Conservation (phyloP, 1,284 basidiomycete genomes). For the Irpex sp. region DNA sequence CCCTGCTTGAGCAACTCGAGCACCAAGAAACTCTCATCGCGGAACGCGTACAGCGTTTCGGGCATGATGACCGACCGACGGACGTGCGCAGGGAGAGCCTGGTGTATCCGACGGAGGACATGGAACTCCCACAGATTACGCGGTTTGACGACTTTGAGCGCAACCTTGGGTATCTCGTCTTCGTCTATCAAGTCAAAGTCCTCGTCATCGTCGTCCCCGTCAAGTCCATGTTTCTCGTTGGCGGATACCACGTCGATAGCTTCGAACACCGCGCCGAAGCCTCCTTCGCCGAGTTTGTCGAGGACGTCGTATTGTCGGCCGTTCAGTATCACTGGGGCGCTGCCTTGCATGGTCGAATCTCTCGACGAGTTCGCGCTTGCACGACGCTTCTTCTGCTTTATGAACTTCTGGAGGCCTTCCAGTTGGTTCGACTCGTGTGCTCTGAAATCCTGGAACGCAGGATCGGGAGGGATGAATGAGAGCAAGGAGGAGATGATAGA, state of each 20-base stretch:
- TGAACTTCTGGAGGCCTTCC: slow-evolving; percentile 64
- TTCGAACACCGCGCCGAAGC: slow-evolving; percentile 93
- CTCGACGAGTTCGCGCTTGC: slow-evolving; percentile 39
- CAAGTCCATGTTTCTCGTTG: slow-evolving; percentile 38
- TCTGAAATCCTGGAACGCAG: slow-evolving; percentile 66
- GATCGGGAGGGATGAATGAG: slow-evolving; percentile 60
- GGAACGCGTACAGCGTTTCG: slow-evolving; percentile 75
- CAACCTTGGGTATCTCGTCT: slow-evolving; percentile 52
- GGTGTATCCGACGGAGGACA: slow-evolving; percentile 77
- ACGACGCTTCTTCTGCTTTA: slow-evolving; percentile 49
- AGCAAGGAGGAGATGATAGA: slow-evolving; percentile 66
- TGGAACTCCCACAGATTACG: slow-evolving; percentile 93
- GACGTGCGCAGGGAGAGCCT: slow-evolving; percentile 52
- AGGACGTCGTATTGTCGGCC: slow-evolving; percentile 66
- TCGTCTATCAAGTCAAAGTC: slow-evolving; percentile 58
- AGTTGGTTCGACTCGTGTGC: slow-evolving; percentile 55
- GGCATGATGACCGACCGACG: slow-evolving; percentile 71
- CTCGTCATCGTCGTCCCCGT: slow-evolving; percentile 39
- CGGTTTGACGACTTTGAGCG: slow-evolving; percentile 92
- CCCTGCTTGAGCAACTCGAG: slow-evolving; percentile 91
- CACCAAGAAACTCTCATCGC: slow-evolving; percentile 89
- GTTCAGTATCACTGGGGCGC: slow-evolving; percentile 49
- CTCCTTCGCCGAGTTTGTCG: slow-evolving; percentile 95
- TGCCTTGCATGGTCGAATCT: slow-evolving; percentile 33
- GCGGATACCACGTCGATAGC: slow-evolving; percentile 58